phyloP scores from a whole-genome alignment of 805 yeast genomes.

The Starmerella vaccinii region DNA sequence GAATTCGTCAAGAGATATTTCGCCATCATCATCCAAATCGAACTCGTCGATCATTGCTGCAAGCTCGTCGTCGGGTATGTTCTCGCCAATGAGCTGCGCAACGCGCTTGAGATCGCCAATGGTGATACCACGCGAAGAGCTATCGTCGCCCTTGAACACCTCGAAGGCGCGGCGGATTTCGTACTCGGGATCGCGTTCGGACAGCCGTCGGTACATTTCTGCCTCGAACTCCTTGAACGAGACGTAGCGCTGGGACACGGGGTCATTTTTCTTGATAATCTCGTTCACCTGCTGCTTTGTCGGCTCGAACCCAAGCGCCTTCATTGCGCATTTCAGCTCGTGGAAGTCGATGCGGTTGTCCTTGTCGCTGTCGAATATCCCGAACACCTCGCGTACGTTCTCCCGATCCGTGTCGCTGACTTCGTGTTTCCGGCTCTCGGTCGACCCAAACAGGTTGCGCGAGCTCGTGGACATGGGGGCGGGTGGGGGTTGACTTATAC shows the following conservation, averaged over 20 bases:
- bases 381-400: conserved; percentile 85
- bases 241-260: conserved; percentile 35
- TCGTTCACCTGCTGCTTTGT: conserved; percentile 69
- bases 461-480: not conserved
- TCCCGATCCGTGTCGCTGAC: conserved; percentile 27
- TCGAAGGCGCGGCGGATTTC: conserved; percentile 88
- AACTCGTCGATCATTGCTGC: conserved; percentile 97
- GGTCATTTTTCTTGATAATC: conserved; percentile 69
- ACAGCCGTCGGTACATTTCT: conserved; percentile 68
- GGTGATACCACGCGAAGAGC: conserved; percentile 58
- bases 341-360: conserved; percentile 89
- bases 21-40: conserved; percentile 93
- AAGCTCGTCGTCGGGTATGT: conserved; percentile 80
- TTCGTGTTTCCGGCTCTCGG: not conserved
- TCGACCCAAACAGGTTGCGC: not conserved
- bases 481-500: not conserved
- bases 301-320: conserved; percentile 88
- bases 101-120: conserved; percentile 75
- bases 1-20: conserved; percentile 40
- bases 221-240: conserved; percentile 72
- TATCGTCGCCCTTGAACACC: conserved; percentile 77
- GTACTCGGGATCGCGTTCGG: conserved; percentile 82
- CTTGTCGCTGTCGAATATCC: conserved; percentile 80
- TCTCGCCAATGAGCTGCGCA: conserved; percentile 87
- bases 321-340: conserved; percentile 83